phyloP scores from a whole-genome alignment of 2,329 filamentous ascomycete species.

The Chaetomium olivaceum region DNA sequence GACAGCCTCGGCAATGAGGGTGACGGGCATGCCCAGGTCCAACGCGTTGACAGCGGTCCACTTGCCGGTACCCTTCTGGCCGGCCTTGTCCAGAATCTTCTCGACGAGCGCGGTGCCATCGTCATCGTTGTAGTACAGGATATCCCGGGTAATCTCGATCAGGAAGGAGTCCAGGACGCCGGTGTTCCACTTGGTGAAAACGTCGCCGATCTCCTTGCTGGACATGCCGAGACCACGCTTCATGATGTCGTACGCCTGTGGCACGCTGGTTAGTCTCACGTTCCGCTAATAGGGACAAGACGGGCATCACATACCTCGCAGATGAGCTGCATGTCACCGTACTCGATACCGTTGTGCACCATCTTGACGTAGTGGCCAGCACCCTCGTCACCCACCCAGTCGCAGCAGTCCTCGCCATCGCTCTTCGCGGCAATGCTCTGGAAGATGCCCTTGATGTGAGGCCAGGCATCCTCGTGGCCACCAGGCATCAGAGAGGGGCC shows the following conservation, averaged over 20 bases:
- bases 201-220: slow-evolving; percentile 94
- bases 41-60: slow-evolving; percentile 99
- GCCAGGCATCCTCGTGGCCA: slow-evolving; percentile 98
- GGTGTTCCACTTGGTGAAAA: slow-evolving; percentile 96
- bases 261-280: slow-evolving; percentile 17
- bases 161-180: slow-evolving; percentile 98
- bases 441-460: slow-evolving; percentile 98
- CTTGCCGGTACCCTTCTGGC: slow-evolving; percentile 99
- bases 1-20: slow-evolving; percentile 95
- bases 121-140: slow-evolving; percentile 97
- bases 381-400: slow-evolving; percentile 99
- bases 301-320: slow-evolving; percentile 72
- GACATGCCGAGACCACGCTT: slow-evolving; percentile 91
- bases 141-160: slow-evolving; percentile 97
- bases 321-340: slow-evolving; percentile 99
- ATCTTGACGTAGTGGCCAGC: slow-evolving; percentile 99
- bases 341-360: slow-evolving; percentile 99
- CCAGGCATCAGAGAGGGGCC: slow-evolving; percentile 98
- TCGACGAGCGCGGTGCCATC: slow-evolving; percentile 88
- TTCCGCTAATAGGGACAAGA: neutral
- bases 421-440: slow-evolving; percentile 97
- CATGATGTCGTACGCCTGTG: slow-evolving; percentile 97
- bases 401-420: slow-evolving; percentile 95
- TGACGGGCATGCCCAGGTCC: slow-evolving; percentile 97
- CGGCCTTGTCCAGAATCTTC: slow-evolving; percentile 98